Base-by-base conservation (phyloP, 148 eudicot species). In the Rhododendron kiyosumense region DNA sequence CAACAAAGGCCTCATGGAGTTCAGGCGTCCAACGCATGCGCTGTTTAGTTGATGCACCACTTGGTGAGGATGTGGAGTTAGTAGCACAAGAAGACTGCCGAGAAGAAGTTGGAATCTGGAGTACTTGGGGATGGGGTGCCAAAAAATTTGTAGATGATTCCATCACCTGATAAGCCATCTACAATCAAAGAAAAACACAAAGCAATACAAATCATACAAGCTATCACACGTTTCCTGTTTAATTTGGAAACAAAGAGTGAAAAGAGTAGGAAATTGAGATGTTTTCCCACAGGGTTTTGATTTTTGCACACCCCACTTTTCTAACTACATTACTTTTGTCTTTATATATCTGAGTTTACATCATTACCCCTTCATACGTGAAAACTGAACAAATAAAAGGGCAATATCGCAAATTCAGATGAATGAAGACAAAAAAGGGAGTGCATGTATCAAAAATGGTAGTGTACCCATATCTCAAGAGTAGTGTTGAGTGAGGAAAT, bases 1-100 rank as follows among this genome's bases (percentile, higher is more conserved):
- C 98, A 84, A 96, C 97, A 88, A 96, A 96, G 84, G 99, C 94
- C 85, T 96, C 99, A 79, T 96, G 98, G 87, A 96, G 95, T 92
- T 96, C 99, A 43, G 96, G 99, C 30, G 99, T 96, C 99, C 99
- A 96, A 22, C 98, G 95, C 98, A 96, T 96, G 81, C 99, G 98
- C 73, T 93, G 88, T 87, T 93, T 96, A 83, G 89, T 86, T 88
- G 92, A 85, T 79, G 91, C 88, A 63, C 93, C 87, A 84, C 87
- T 89, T 59, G 86, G 81, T 78, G 96, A 88, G 83, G 99, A 89
- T 61, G 94, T 87, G 36, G 94, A 90, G 84, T 93, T 86, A n/a
- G 85, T 88, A 89, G 78, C 90, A 78, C 92, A 83, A 83, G 86
- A 83, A 87, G 88, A 88, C 82, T 94, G 96, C 86, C 92, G 85